Evolutionary conservation across 2,329 filamentous ascomycete species (phyloP).

Genomic region (Scedosporium minutisporum): DNA sequence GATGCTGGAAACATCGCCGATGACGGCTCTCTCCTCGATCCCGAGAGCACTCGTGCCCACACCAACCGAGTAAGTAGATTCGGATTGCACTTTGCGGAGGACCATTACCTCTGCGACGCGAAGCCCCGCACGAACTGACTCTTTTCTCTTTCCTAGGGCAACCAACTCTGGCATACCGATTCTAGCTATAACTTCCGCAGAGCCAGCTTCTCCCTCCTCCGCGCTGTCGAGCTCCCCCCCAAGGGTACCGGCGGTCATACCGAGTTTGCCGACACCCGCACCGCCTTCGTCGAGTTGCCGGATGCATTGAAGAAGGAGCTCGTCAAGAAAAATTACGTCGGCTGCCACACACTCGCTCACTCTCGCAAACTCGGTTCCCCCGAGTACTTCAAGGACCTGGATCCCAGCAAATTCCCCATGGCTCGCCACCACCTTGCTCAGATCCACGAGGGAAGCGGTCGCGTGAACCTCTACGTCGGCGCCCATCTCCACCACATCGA

Average conservation of each 20-base stretch:
- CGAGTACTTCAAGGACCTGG: slow-evolving; percentile 34
- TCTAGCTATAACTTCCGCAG: slow-evolving; percentile 45
- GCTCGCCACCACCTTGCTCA: slow-evolving; percentile 39
- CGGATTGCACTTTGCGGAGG: background rate
- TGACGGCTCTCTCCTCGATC: slow-evolving; percentile 33
- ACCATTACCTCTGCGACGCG: background rate
- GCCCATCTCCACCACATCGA: slow-evolving; percentile 45
- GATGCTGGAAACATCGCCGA: slow-evolving; percentile 46
- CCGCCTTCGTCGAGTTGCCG: slow-evolving; percentile 38
- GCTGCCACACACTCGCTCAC: slow-evolving; percentile 40
- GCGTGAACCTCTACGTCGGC: slow-evolving; percentile 44
- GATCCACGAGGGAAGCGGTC: slow-evolving; percentile 38
- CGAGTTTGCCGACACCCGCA: slow-evolving; percentile 42
- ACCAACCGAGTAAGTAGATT: slow-evolving; percentile 24
- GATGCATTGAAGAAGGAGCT: slow-evolving; percentile 23
- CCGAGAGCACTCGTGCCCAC: slow-evolving; percentile 27
- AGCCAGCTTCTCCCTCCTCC: slow-evolving; percentile 40
- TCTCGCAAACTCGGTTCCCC: slow-evolving; percentile 42
- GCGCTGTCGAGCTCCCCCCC: slow-evolving; percentile 39
- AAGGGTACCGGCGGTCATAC: slow-evolving; percentile 36
- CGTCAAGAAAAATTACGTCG: slow-evolving; percentile 30
- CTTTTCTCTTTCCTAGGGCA: slow-evolving; percentile 21
- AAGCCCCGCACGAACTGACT: background rate
- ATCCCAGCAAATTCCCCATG: slow-evolving; percentile 28
- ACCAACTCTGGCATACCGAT: slow-evolving; percentile 44